Conservation (phyloP, 2,329 filamentous ascomycete genomes). For the Pezicula rhizophila region DNA sequence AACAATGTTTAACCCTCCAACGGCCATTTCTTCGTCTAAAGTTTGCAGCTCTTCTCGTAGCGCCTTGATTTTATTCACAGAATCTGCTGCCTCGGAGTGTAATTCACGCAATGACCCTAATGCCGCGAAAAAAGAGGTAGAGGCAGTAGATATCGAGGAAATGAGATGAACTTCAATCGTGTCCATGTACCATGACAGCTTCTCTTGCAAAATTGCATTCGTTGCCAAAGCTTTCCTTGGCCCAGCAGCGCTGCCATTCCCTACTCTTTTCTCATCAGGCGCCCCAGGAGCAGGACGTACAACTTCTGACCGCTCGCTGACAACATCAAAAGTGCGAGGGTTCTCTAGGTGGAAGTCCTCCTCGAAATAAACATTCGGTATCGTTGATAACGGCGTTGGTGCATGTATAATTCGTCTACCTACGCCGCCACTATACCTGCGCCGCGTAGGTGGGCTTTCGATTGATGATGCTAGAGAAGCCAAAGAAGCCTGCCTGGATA, state of each 20-base stretch:
- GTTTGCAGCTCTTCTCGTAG: conserved; percentile 73
- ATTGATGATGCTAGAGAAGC: conserved; percentile 32
- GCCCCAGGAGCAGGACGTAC: conserved; percentile 59
- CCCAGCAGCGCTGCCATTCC: conserved; percentile 51
- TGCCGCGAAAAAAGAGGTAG: conserved; percentile 92
- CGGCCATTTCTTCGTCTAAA: conserved; percentile 81
- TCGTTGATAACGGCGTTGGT: conserved; percentile 81
- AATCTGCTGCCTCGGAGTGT: conserved; percentile 87
- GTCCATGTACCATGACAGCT: conserved; percentile 99
- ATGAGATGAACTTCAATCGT: conserved; percentile 97
- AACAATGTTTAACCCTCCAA: conserved; percentile 78
- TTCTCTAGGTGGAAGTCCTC: conserved; percentile 94
- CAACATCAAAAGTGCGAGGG: conserved; percentile 89
- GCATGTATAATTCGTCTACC: conserved; percentile 59
- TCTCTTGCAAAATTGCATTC: conserved; percentile 96
- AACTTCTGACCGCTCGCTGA: conserved; percentile 95
- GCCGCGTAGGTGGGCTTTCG: conserved; percentile 30
- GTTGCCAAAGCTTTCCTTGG: conserved; percentile 85
- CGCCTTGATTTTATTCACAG: conserved; percentile 77
- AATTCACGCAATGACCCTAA: conserved; percentile 85
- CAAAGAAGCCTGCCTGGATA: conserved; percentile 34
- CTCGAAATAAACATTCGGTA: conserved; percentile 90
- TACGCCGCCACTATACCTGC: conserved; percentile 43
- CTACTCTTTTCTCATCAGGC: conserved; percentile 44
- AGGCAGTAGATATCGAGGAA: conserved; percentile 90